Evolutionary conservation across 2,329 filamentous ascomycete genomes (phyloP), one percentile per base, ranked within the genome.

Genomic region (Diaporthe aspalathi): DNA sequence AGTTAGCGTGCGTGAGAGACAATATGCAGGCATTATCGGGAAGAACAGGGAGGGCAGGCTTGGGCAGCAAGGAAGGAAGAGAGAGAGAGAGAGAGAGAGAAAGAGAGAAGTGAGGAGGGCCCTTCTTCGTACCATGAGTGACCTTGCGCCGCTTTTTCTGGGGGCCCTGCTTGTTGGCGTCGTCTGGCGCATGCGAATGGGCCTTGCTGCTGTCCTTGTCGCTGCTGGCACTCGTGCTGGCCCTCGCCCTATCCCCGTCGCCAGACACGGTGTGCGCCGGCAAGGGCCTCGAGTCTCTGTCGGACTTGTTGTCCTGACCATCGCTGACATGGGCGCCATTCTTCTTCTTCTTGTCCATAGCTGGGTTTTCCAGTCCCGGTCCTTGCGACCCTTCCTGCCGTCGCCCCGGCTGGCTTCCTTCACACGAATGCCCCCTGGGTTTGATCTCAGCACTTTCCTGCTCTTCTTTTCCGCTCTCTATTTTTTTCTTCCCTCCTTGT

Each of bases 101-200:
- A 38, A 38, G 11, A 38, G 12, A 38, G 12, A 38, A 38, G 35
- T 5, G 35, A 65, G 35, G 73, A 72, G 75, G 75, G 78, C 71
- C n/a, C n/a, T n/a, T n/a, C n/a, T 12, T 38, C 91, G 84, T 89
- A 95, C 93, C 93, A 84, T 95, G 93, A 85, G 94, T 95, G 76
- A 95, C 93, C 85, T 95, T 95, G 86, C 93, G 92, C 84, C 93
- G 89, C 87, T 94, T 95, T 85, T 94, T 95, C 62, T 92, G 91
- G 56, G 71, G 71, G 9, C 69, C 71, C 27, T 65, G 56, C 80
- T 90, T 93, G 75, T 83, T 76, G 73, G 76, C 73, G 73, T 80
- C 79, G 49, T 78, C 80, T 66, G 74, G 73, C 67, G 77, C 72
- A n/a, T 77, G 74, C 75, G 77, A 75, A 29, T 73, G 74, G 70